These are phyloP conservation scores for Erodium maritimum DNA, from an alignment of 345 rosid species.

Conservation along the genomic window DNA sequence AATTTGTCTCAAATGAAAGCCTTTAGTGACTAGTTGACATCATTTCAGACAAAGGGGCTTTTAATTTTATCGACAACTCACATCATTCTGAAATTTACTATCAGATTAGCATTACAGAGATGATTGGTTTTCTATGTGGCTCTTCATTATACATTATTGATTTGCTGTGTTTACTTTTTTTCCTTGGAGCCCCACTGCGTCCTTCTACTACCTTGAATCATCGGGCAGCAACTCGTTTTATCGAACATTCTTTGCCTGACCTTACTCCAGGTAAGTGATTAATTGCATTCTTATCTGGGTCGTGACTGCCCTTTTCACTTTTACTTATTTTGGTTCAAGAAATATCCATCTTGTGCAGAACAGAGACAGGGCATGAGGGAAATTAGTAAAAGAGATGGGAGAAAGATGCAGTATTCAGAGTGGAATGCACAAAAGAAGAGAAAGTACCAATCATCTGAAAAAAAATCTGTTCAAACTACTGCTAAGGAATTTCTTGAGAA, in stretches of 20 bases:
- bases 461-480: slow-evolving; percentile 48
- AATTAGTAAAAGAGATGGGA: slow-evolving; percentile 54
- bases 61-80: too few relatives aligned
- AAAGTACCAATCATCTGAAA: slow-evolving; percentile 53
- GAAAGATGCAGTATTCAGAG: slow-evolving; percentile 33
- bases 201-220: slow-evolving; percentile 67
- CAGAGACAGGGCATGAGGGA: slow-evolving; percentile 59
- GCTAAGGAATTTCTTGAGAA: slow-evolving; percentile 86
- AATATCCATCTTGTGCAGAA: slow-evolving; percentile 26
- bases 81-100: too few relatives aligned
- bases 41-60: too few relatives aligned
- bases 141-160: neutral
- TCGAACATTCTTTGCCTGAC: slow-evolving; percentile 78
- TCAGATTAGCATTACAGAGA: neutral
- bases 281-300: neutral
- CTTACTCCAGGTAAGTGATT: slow-evolving; percentile 56
- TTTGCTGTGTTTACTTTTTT: neutral
- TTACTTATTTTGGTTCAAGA: slow-evolving; percentile 6
- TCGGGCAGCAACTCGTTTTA: slow-evolving; percentile 82
- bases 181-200: slow-evolving; percentile 50
- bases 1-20: too few relatives aligned
- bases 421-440: slow-evolving; percentile 51
- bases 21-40: too few relatives aligned
- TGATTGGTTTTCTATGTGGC: neutral
- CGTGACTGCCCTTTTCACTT: neutral